These are phyloP conservation scores for Cadophora sp. DNA, from an alignment of 2,329 filamentous ascomycete species.

Conservation along the genomic window DNA sequence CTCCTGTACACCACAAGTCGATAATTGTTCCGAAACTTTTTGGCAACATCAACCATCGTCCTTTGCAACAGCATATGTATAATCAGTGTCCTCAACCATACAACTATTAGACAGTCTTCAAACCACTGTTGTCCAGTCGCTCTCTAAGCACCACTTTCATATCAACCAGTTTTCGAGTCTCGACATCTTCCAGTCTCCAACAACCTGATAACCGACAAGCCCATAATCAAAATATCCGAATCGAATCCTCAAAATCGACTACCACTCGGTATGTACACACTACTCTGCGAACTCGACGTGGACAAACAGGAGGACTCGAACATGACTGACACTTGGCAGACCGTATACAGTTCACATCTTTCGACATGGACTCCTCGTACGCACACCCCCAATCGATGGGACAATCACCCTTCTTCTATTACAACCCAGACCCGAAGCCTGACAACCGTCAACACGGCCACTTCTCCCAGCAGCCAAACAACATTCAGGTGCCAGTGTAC, in stretches of 20 bases:
- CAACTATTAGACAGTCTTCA: conserved; percentile 46
- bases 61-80: conserved; percentile 43
- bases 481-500: conserved; percentile 59
- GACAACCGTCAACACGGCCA: conserved; percentile 78
- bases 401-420: conserved; percentile 86
- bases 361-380: conserved; percentile 45
- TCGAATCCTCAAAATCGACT: conserved; percentile 23
- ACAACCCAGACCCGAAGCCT: conserved; percentile 76
- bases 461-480: conserved; percentile 67
- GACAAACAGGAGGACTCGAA: conserved; percentile 3
- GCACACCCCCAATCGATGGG: conserved; percentile 62
- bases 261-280: conserved; percentile 33
- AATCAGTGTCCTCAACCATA: conserved; percentile 42
- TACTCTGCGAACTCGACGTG: not conserved
- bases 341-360: conserved; percentile 22
- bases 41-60: conserved; percentile 29
- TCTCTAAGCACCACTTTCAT: conserved; percentile 42
- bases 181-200: conserved; percentile 28
- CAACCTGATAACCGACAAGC: conserved; percentile 32
- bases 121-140: conserved; percentile 47
- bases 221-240: conserved; percentile 31
- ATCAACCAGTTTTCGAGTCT: conserved; percentile 25
- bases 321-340: conserved; percentile 39
- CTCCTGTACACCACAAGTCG: conserved; percentile 37
- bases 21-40: conserved; percentile 36